Evolutionary conservation across 352 stramenopile genomes (phyloP).

Genomic region (Pythium apleroticum): DNA sequence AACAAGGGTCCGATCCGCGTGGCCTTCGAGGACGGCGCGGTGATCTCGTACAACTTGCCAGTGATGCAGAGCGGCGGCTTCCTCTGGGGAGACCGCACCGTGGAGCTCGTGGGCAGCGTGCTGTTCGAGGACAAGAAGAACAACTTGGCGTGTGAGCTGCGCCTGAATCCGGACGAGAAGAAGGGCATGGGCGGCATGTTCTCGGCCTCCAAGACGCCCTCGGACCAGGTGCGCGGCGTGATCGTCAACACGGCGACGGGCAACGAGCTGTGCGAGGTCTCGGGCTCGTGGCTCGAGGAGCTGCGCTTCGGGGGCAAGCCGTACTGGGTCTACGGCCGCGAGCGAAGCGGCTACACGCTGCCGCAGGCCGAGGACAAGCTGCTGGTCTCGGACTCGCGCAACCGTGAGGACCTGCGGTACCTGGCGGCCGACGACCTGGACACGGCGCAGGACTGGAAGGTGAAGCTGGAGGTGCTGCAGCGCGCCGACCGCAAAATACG

Average conservation of each 20-base stretch:
- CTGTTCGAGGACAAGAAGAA: slow-evolving; percentile 82
- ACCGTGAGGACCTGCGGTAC: slow-evolving; percentile 72
- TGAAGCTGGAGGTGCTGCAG: slow-evolving; percentile 79
- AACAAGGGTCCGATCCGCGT: slow-evolving; percentile 77
- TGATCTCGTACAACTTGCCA: slow-evolving; percentile 70
- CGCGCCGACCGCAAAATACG: slow-evolving; percentile 74
- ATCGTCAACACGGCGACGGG: slow-evolving; percentile 65
- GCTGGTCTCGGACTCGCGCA: slow-evolving; percentile 67
- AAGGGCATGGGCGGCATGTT: slow-evolving; percentile 87
- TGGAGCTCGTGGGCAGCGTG: slow-evolving; percentile 72
- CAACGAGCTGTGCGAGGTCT: slow-evolving; percentile 67
- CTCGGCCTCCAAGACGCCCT: slow-evolving; percentile 70
- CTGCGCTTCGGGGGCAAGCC: slow-evolving; percentile 63
- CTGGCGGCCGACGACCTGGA: slow-evolving; percentile 69
- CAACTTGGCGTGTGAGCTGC: slow-evolving; percentile 63
- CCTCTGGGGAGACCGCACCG: slow-evolving; percentile 79
- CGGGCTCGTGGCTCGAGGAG: slow-evolving; percentile 79
- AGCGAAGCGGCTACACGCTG: slow-evolving; percentile 63
- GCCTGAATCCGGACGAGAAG: slow-evolving; percentile 85
- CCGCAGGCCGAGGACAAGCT: slow-evolving; percentile 57
- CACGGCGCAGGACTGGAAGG: slow-evolving; percentile 84
- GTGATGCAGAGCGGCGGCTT: slow-evolving; percentile 74
- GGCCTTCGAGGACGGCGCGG: slow-evolving; percentile 63
- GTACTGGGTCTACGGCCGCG: slow-evolving; percentile 71
- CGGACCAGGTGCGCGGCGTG: slow-evolving; percentile 67